Base-by-base conservation (phyloP, 1,284 basidiomycete genomes). In the Apiotrichum laibachii region DNA sequence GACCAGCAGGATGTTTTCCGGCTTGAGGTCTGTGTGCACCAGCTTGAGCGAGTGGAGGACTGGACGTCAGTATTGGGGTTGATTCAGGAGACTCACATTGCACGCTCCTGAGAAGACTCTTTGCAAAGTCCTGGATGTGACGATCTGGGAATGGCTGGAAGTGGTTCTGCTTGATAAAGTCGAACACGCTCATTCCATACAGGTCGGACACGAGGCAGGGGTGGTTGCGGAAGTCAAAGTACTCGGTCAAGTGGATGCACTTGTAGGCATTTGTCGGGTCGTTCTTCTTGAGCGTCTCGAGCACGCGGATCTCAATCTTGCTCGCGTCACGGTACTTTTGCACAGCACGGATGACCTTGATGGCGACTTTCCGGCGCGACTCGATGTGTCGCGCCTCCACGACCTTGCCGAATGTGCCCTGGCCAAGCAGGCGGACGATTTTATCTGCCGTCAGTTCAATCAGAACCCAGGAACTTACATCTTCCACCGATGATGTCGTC, bases 361-460 rank as follows among this genome's bases (percentile, higher is more conserved):
- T 93, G 45, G 96, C 96, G 26, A 99, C 95, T 72, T 86, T 84
- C 67, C 82, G 83, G 34, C 76, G 67, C 44, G 87, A 86, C 56
- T 84, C 87, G 66, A 88, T 83, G 80, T 97, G 92, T 70, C 89
- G 79, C 40, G 93, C 93, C 75, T 98, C 92, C 56, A 99, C 94
- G 33, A 99, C 96, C 79, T 99, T 99, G 67, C 96, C 96, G 72
- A 99, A 99, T 9, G 96, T 99, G 8, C 96, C 96, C 80, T 99
- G 96, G 18, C 96, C 96, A 4, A 99, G 82, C 43, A 95, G 82
- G 56, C 87, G 84, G 55, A 94, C 85, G 56, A 95, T 97, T 62
- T 89, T 89, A 83, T 94, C 92, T 93, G 69, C 15, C 19, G 58
- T 69, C 59, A 69, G 64, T 53, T 39, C 16, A 39, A n/a, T 5